Conservation (phyloP, 345 rosid species). For the Raphanus sativus region DNA sequence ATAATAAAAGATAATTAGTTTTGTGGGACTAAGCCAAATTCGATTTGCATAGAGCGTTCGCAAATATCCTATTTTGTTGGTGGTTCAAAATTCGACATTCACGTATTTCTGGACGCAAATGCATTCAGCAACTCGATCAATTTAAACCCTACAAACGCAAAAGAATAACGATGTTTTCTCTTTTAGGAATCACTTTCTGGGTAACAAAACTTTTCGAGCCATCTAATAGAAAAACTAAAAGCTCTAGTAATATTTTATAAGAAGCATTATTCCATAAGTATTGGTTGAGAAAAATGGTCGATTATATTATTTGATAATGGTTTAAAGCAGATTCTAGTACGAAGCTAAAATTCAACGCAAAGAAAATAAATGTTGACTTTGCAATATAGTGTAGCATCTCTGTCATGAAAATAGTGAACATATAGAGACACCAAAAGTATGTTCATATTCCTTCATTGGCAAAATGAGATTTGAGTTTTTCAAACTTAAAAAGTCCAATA, state of each 20-base stretch:
- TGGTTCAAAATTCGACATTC: no score
- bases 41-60: no score
- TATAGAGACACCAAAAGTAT: neutral
- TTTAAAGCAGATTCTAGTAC: neutral
- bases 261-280: neutral
- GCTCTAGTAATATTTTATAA: neutral
- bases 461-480: neutral
- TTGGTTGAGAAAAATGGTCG: neutral
- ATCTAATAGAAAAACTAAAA: neutral
- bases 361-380: neutral
- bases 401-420: neutral
- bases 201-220: neutral
- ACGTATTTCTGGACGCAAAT: no score
- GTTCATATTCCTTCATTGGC: neutral
- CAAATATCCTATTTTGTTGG: no score
- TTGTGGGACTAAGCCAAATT: no score
- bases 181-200: neutral
- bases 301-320: neutral
- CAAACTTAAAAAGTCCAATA: slow-evolving; percentile 9
- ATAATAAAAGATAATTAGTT: no score
- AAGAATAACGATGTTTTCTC: neutral
- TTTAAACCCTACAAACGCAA: neutral
- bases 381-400: neutral
- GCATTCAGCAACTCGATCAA: neutral
- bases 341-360: neutral